Base-by-base conservation (phyloP, 805 yeast species). In the Starmerella gropengiesseri region DNA sequence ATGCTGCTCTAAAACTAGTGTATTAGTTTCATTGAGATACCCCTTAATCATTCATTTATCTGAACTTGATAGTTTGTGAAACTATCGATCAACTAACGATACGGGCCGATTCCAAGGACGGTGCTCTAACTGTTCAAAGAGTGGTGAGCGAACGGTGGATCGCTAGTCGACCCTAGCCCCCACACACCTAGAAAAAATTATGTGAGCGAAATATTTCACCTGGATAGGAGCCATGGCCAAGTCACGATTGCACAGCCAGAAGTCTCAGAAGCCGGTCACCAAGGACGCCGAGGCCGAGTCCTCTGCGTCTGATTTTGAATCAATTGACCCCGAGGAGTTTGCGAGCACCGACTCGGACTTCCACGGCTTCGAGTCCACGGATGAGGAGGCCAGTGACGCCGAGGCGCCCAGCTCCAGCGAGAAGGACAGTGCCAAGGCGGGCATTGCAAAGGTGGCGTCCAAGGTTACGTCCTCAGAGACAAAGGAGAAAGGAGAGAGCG, bases 361-460 rank as follows among this genome's bases (percentile, higher is more conserved):
- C 17, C 36, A 44, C 6, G 56, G 50, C 27, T 52, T 52, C 31
- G 54, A 44, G 19, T 40, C 47, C 32, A 46, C 56, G 1, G 56
- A 54, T 29, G 57, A 54, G 14, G 57, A 52, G 31, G 47, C 42
- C 31, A 52, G 41, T 7, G 39, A 37, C 28, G 20, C 28, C 23
- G 49, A 36, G 16, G 43, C 37, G 30, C 43, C 37, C 14, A 26
- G 16, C 16, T 30, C 44, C 28, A 14, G 19, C 31, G 41, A 29
- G 20, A 41, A 31, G 13, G 30, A 32, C 7, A 37, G 28, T 5
- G 45, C 40, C 17, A 45, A 45, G 32, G 2, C 31, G 14, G 34
- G 37, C 20, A 35, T 32, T 14, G 50, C 47, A 30, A 37, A 34
- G 23, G 39, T 47, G 25, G 27, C 47, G 17, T 22, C 49, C 20